Conservation (phyloP, 164 flowering plant species). For the Dillenia turbinata region DNA sequence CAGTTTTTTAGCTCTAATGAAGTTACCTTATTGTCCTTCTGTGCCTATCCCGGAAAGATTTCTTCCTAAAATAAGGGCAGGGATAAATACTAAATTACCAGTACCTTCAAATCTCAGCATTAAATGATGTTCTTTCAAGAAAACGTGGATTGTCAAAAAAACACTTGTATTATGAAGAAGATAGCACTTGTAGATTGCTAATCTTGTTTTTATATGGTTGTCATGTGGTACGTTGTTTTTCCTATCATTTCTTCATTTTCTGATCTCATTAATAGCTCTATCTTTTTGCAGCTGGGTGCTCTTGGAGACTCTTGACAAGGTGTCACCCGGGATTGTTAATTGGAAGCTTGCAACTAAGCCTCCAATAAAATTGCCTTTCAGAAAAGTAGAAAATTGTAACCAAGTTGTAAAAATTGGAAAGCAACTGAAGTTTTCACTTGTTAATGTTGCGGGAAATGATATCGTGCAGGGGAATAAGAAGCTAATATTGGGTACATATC, state of each 20-base stretch:
- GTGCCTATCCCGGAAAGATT: no score
- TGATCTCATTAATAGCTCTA: neutral
- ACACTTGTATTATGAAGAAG: no score
- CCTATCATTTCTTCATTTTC: neutral
- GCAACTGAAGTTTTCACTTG: constrained; percentile 81
- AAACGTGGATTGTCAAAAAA: no score
- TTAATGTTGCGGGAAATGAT: constrained; percentile 90
- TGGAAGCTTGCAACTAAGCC: constrained; percentile 91
- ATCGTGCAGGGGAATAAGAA: constrained; percentile 94
- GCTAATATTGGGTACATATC: constrained; percentile 63
- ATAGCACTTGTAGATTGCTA: no score
- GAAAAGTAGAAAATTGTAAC: constrained; percentile 92
- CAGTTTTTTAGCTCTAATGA: no score
- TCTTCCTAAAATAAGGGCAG: no score
- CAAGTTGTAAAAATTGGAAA: constrained; percentile 91
- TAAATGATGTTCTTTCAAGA: no score
- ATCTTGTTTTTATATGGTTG: no score
- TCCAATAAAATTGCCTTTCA: constrained; percentile 89
- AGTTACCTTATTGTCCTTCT: no score
- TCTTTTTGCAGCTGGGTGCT: constrained; percentile 71
- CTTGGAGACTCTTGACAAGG: constrained; percentile 79
- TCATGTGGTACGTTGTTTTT: neutral
- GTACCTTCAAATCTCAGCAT: no score
- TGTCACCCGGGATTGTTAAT: constrained; percentile 83
- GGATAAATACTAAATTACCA: no score